phyloP scores from a whole-genome alignment of 441 rosid genomes.

The Erodium trifolium region DNA sequence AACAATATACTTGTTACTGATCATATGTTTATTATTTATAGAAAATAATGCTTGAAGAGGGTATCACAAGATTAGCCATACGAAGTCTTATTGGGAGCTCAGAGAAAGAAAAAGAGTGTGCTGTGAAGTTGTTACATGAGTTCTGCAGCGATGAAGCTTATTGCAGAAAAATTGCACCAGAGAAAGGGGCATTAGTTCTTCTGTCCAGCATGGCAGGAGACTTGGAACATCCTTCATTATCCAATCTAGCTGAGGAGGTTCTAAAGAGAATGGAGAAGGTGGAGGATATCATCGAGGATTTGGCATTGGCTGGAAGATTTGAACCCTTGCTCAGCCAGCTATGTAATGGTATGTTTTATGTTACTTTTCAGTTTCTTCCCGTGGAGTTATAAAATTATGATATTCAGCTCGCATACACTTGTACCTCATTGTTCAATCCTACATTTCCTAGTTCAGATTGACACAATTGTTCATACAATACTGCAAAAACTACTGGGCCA shows the following conservation, averaged over 20 bases:
- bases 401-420: background rate
- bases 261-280: constrained; percentile 27
- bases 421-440: background rate
- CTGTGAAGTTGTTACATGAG: constrained; percentile 33
- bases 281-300: constrained; percentile 27
- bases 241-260: constrained; percentile 33
- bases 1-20: constrained; percentile 11
- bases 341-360: constrained; percentile 22
- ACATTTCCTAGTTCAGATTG: background rate
- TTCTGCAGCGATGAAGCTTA: constrained; percentile 30
- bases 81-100: constrained; percentile 36
- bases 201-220: constrained; percentile 37
- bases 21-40: constrained; percentile 14
- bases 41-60: constrained; percentile 39
- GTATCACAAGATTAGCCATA: constrained; percentile 33
- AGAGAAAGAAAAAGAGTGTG: constrained; percentile 33
- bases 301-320: constrained; percentile 39
- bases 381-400: background rate
- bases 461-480: background rate
- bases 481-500: background rate
- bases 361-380: background rate
- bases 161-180: constrained; percentile 30
- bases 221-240: constrained; percentile 32
- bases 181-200: constrained; percentile 41
- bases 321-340: constrained; percentile 33